phyloP scores from a whole-genome alignment of 768 basidiomycete species.

The Boletus sp. region DNA sequence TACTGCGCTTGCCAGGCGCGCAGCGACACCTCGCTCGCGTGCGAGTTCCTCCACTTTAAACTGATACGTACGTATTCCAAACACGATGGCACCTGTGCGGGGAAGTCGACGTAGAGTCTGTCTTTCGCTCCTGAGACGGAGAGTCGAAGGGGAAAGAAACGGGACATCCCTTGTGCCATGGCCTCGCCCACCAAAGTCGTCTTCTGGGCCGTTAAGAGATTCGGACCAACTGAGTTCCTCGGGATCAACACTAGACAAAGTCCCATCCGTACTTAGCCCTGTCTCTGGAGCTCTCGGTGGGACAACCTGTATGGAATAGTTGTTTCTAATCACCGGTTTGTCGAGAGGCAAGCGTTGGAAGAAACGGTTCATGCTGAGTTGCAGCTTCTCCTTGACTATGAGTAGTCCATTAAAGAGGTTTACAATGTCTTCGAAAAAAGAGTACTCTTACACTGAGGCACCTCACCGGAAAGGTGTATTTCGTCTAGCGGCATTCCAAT shows the following conservation, averaged over 20 bases:
- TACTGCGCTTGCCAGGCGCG: slow-evolving; percentile 61
- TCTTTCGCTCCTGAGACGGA: slow-evolving; percentile 63
- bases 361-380: slow-evolving; percentile 65
- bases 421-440: neutral
- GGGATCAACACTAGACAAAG: slow-evolving; percentile 42
- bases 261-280: slow-evolving; percentile 7
- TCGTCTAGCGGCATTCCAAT: slow-evolving; percentile 70
- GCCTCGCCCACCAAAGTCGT: slow-evolving; percentile 31
- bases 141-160: slow-evolving; percentile 35
- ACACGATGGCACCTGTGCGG: slow-evolving; percentile 61
- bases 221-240: slow-evolving; percentile 66
- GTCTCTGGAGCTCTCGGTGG: slow-evolving; percentile 10
- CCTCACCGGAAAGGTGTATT: slow-evolving; percentile 61
- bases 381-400: slow-evolving; percentile 61
- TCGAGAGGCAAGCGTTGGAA: slow-evolving; percentile 64
- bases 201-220: slow-evolving; percentile 55
- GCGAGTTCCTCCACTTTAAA: slow-evolving; percentile 51
- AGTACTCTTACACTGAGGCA: slow-evolving; percentile 62
- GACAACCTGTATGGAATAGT: slow-evolving; percentile 52
- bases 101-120: slow-evolving; percentile 68
- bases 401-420: slow-evolving; percentile 1
- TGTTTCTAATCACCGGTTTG: slow-evolving; percentile 72
- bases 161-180: slow-evolving; percentile 10
- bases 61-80: slow-evolving; percentile 69
- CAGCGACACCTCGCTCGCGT: slow-evolving; percentile 57